phyloP scores from a whole-genome alignment of 225 moss, liverwort and hornwort genomes.

The Marchantia paleacea region DNA sequence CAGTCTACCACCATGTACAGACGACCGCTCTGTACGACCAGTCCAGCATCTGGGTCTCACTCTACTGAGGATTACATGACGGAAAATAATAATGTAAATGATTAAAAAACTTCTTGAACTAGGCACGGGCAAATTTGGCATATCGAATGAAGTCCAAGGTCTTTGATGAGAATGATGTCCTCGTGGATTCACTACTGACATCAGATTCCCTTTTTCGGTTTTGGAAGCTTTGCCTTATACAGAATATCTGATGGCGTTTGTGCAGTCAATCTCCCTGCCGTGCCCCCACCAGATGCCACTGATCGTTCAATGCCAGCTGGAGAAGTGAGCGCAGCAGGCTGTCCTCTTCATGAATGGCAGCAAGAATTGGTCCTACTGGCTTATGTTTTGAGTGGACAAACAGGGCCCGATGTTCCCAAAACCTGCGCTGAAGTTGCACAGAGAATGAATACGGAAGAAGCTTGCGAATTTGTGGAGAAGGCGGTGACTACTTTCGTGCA shows the following conservation, averaged over 20 bases:
- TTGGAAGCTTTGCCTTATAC: neutral
- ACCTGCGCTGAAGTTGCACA: constrained; percentile 15
- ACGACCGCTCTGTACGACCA: no score
- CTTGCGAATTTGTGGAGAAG: neutral
- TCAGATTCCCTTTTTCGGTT: no score
- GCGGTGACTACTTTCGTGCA: constrained; percentile 4
- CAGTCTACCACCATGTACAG: no score
- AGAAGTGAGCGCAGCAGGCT: neutral
- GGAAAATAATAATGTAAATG: no score
- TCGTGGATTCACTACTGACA: no score
- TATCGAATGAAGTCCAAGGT: no score
- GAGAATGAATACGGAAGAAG: neutral
- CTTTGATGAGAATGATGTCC: no score
- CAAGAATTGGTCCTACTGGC: constrained; percentile 65
- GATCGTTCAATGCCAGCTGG: constrained; percentile 24
- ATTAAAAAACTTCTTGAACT: no score
- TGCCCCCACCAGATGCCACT: constrained; percentile 6
- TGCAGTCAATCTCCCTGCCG: neutral
- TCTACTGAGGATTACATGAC: no score
- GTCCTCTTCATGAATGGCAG: constrained; percentile 61
- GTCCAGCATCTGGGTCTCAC: no score
- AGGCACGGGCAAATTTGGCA: no score
- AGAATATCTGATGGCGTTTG: neutral
- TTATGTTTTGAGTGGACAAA: constrained; percentile 25
- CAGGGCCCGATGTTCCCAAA: neutral